phyloP scores from a whole-genome alignment of 108 stramenopile species.

The Conticribra weissflogii region DNA sequence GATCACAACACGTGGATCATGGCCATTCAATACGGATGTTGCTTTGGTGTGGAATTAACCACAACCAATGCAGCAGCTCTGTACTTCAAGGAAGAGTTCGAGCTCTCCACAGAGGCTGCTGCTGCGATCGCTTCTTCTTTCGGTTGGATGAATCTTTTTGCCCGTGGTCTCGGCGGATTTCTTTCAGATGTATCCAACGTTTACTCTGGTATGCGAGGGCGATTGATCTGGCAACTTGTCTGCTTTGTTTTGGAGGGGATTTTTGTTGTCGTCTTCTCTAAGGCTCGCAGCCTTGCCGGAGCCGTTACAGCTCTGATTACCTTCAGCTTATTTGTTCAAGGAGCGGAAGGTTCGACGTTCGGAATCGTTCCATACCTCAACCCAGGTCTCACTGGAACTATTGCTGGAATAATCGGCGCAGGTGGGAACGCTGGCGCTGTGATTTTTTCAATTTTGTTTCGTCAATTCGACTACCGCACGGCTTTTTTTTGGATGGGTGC shows the following conservation, averaged over 20 bases:
- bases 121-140: slow-evolving; percentile 79
- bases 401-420: slow-evolving; percentile 76
- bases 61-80: slow-evolving; percentile 76
- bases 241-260: slow-evolving; percentile 67
- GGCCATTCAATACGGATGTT: slow-evolving; percentile 83
- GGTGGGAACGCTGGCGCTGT: slow-evolving; percentile 85
- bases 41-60: slow-evolving; percentile 88
- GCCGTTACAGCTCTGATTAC: slow-evolving; percentile 68
- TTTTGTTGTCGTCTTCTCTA: slow-evolving; percentile 64
- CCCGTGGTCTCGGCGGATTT: slow-evolving; percentile 75
- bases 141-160: slow-evolving; percentile 83
- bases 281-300: slow-evolving; percentile 53
- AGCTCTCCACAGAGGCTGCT: slow-evolving; percentile 70
- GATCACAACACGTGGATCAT: slow-evolving; percentile 84
- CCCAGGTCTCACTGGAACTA: slow-evolving; percentile 58
- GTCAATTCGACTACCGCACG: slow-evolving; percentile 48
- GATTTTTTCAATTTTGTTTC: slow-evolving; percentile 60
- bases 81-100: slow-evolving; percentile 83
- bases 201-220: slow-evolving; percentile 74
- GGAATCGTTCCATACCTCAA: slow-evolving; percentile 67
- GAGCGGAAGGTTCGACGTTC: slow-evolving; percentile 69
- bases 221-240: slow-evolving; percentile 57
- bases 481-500: slow-evolving; percentile 76
- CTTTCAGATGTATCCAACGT: slow-evolving; percentile 59
- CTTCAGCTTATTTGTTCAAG: slow-evolving; percentile 82